These are phyloP conservation scores for Cucurbita maxima DNA, from an alignment of 306 rosid species.

Conservation along the genomic window DNA sequence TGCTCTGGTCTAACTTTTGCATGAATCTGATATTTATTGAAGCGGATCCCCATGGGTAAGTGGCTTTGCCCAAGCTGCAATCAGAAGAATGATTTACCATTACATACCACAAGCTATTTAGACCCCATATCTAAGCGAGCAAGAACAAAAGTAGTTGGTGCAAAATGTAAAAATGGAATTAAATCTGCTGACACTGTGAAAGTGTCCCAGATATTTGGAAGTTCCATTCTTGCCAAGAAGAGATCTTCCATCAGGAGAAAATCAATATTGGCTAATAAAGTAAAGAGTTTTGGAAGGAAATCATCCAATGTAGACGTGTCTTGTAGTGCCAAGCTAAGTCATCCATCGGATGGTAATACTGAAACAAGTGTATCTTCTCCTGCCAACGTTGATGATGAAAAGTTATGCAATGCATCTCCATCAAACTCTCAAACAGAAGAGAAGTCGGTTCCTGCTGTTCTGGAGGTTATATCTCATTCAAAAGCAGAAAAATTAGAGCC, in stretches of 20 bases:
- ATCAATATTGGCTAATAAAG: conserved; percentile 32
- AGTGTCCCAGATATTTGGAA: conserved; percentile 67
- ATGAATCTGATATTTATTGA: conserved; percentile 12
- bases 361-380: conserved; percentile 39
- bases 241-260: conserved; percentile 78
- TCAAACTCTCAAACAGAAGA: conserved; percentile 22
- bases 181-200: conserved; percentile 47
- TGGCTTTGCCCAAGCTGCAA: conserved; percentile 89
- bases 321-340: conserved; percentile 31
- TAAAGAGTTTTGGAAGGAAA: conserved; percentile 33
- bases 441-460: conserved; percentile 30
- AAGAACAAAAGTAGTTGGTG: conserved; percentile 50
- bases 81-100: conserved; percentile 44
- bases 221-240: conserved; percentile 57
- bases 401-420: conserved; percentile 26
- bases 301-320: conserved; percentile 32
- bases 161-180: conserved; percentile 44
- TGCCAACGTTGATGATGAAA: conserved; percentile 34
- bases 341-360: conserved; percentile 31
- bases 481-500: conserved; percentile 30
- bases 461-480: conserved; percentile 36
- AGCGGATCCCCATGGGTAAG: conserved; percentile 93
- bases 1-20: conserved; percentile 2
- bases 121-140: conserved; percentile 83
- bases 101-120: conserved; percentile 37